Evolutionary conservation across 2,329 filamentous ascomycete genomes (phyloP).

Genomic region (Mollisia scopiformis): DNA sequence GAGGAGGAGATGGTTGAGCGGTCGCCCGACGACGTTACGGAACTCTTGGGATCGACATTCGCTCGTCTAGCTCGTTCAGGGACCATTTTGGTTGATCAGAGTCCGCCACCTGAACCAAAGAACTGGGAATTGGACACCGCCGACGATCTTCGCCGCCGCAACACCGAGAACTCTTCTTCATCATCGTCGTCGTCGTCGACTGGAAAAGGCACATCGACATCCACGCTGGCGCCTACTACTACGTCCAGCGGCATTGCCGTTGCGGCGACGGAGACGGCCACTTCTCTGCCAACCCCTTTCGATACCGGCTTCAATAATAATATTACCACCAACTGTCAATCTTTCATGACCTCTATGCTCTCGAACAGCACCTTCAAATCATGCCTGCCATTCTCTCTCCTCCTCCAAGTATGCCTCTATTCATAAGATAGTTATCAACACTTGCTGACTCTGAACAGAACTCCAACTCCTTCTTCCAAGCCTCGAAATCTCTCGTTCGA

Average conservation of each 20-base stretch:
- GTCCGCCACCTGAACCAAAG: slow-evolving; percentile 19
- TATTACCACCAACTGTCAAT: slow-evolving; percentile 49
- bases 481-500: slow-evolving; percentile 68
- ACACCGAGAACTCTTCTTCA: background rate
- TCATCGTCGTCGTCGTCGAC: slow-evolving; percentile 1
- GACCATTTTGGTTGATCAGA: slow-evolving; percentile 35
- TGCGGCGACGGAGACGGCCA: slow-evolving; percentile 30
- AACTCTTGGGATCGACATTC: slow-evolving; percentile 29
- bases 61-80: slow-evolving; percentile 33
- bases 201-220: slow-evolving; percentile 8
- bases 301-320: slow-evolving; percentile 66
- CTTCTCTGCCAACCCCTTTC: slow-evolving; percentile 64
- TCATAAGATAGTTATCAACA: background rate
- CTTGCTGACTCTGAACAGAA: slow-evolving; percentile 53
- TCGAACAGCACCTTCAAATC: slow-evolving; percentile 37
- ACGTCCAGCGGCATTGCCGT: slow-evolving; percentile 21
- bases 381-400: slow-evolving; percentile 83
- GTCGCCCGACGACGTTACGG: slow-evolving; percentile 9
- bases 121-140: background rate
- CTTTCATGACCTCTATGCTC: slow-evolving; percentile 36
- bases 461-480: slow-evolving; percentile 83
- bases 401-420: slow-evolving; percentile 65
- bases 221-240: slow-evolving; percentile 13
- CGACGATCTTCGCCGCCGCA: slow-evolving; percentile 24
- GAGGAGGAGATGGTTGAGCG: slow-evolving; percentile 33